Evolutionary conservation across 495 filamentous ascomycete species (phyloP).

Genomic region (Rusavskia elegans): DNA sequence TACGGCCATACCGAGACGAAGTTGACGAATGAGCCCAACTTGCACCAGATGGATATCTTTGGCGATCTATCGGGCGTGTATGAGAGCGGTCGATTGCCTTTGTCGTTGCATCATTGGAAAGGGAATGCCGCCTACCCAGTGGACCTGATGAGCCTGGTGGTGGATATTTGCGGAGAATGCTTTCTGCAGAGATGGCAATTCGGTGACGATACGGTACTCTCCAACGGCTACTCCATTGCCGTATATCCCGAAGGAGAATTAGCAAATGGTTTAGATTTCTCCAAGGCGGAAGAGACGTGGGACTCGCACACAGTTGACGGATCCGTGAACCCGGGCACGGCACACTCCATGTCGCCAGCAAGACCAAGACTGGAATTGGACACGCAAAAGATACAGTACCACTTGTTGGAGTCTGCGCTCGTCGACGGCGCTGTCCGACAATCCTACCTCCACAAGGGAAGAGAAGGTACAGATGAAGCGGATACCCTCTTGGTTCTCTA

Average conservation of each 20-base stretch:
- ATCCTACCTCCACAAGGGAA: neutral
- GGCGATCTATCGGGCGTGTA: conserved; percentile 39
- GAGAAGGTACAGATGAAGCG: neutral
- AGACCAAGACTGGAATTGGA: conserved; percentile 4
- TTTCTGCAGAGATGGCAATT: conserved; percentile 42
- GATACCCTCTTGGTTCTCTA: conserved; percentile 11
- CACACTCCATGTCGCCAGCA: conserved; percentile 3
- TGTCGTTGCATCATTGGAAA: conserved; percentile 46
- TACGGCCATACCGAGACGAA: conserved; percentile 30
- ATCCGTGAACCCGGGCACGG: conserved; percentile 2
- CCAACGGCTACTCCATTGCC: conserved; percentile 39
- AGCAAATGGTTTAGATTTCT: conserved; percentile 5
- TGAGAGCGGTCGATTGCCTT: conserved; percentile 31
- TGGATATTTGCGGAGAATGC: conserved; percentile 40
- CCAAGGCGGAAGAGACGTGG: conserved; percentile 28
- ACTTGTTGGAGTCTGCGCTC: conserved; percentile 4
- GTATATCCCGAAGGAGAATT: conserved; percentile 28
- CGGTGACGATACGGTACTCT: conserved; percentile 36
- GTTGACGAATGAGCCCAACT: conserved; percentile 32
- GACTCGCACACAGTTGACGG: conserved; percentile 8
- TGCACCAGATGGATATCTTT: conserved; percentile 37
- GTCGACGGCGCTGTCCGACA: conserved; percentile 4
- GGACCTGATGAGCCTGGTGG: conserved; percentile 29
- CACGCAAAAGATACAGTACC: conserved; percentile 6
- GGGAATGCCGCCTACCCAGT: conserved; percentile 36